These are phyloP conservation scores for Piromyces finnis DNA, from an alignment of 192 early-diverging fungal genomes.

Conservation along the genomic window DNA sequence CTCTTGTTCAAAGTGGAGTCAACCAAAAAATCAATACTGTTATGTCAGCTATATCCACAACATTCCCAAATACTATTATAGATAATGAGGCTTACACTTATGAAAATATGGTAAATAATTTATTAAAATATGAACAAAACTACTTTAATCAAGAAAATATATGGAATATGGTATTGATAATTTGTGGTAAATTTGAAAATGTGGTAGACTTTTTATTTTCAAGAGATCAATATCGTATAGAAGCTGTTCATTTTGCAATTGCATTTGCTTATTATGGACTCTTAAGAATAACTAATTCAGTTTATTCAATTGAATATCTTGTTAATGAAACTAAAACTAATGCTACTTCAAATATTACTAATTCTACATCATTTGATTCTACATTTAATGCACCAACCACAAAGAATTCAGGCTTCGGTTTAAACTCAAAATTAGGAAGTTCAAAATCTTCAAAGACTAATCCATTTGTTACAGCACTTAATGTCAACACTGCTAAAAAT, in stretches of 20 bases:
- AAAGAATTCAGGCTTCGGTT: background rate
- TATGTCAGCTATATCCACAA: background rate
- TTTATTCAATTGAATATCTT: constrained; percentile 15
- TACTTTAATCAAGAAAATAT: constrained; percentile 33
- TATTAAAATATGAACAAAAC: constrained; percentile 44
- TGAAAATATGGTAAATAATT: constrained; percentile 38
- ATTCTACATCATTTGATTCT: background rate
- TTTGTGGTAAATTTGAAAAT: constrained; percentile 76
- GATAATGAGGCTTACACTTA: constrained; percentile 44
- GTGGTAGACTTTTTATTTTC: constrained; percentile 58
- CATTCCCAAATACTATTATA: background rate
- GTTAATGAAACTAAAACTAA: background rate
- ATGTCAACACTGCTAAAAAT: background rate
- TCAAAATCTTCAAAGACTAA: background rate
- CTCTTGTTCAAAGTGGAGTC: constrained; percentile 36
- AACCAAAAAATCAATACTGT: constrained; percentile 10
- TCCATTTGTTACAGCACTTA: background rate
- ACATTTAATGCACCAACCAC: background rate
- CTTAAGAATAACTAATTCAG: constrained; percentile 43
- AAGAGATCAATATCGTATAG: constrained; percentile 37
- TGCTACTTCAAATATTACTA: background rate
- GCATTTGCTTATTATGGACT: constrained; percentile 61
- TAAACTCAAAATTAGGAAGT: background rate
- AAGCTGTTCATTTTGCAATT: constrained; percentile 85
- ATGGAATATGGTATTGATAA: constrained; percentile 66